Evolutionary conservation across 305 asterid species (phyloP), one percentile per base, ranked within the genome.

Genomic region (Salvia sclarea): DNA sequence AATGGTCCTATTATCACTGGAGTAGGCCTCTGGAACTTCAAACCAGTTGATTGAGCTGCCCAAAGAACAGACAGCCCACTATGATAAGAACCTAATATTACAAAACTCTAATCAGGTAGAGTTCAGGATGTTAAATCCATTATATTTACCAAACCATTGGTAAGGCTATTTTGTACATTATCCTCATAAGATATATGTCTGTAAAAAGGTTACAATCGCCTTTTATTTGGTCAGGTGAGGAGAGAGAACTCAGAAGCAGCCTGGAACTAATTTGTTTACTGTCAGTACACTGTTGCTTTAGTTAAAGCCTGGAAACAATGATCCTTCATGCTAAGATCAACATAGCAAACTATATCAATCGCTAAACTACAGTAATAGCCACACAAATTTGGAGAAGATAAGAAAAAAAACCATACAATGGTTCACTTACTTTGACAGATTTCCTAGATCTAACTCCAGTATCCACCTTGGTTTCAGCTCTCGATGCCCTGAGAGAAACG

Each of bases 401-500:
- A 50, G 63, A 24, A 40, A 17, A 63, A 59, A 66, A 63, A 69
- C 9, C 64, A 53, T 45, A 40, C 17, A 70, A 30, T 61, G 38
- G 50, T 62, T 54, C 71, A 79, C 89, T 83, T 72, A 90, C 95
- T 75, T 82, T 83, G 73, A 78, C 37, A 75, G 88, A 75, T 82
- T 78, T 88, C 78, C 79, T 79, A 71, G 85, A 62, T 47, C 61
- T 66, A 33, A 74, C 83, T 70, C 79, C 82, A 56, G 78, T 48
- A 68, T 79, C 79, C 73, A 63, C 75, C 70, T 81, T 83, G 16
- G 74, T 60, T 70, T 71, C 85, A 82, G 85, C 76, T 70, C 79
- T 86, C 52, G 95, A 76, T 61, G 82, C 72, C 95, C 98, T 92
- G 79, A 61, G 54, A 63, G 66, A 40, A 59, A 68, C 18, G 53